A percentile compares a stretch with the other conserved stretches of the same genome.
phyloP scores from a whole-genome alignment of 768 basidiomycete species.

The Suillus subalutaceus region DNA sequence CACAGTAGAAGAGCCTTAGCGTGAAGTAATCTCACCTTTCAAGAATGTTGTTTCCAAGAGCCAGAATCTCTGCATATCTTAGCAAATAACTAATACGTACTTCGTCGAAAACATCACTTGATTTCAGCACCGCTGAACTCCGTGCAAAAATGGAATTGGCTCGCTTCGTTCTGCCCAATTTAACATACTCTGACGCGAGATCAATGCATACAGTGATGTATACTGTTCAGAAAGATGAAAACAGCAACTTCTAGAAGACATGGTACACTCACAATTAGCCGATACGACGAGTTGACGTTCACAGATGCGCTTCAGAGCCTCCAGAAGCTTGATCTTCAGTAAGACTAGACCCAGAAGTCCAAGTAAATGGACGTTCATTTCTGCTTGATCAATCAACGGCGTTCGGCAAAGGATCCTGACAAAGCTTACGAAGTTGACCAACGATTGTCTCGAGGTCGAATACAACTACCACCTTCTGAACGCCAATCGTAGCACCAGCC shows the following conservation, averaged over 20 bases:
- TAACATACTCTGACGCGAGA: slow-evolving; percentile 79
- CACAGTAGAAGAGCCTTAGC: slow-evolving; percentile 3
- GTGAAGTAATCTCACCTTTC: slow-evolving; percentile 50
- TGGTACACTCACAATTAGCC: slow-evolving; percentile 47
- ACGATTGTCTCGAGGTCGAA: slow-evolving; percentile 40
- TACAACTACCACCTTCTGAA: slow-evolving; percentile 5
- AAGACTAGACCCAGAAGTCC: slow-evolving; percentile 70
- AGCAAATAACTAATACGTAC: slow-evolving; percentile 58
- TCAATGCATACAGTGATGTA: slow-evolving; percentile 67
- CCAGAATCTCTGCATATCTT: slow-evolving; percentile 67
- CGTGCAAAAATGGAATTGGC: slow-evolving; percentile 70
- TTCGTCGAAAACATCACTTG: slow-evolving; percentile 51
- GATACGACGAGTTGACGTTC: slow-evolving; percentile 46
- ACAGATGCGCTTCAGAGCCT: slow-evolving; percentile 62
- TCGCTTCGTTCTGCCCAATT: slow-evolving; percentile 72
- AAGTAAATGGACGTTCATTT: slow-evolving; percentile 60
- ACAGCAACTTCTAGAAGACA: slow-evolving; percentile 3
- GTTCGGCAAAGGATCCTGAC: not conserved
- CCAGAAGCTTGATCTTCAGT: slow-evolving; percentile 67
- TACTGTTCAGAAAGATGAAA: slow-evolving; percentile 37
- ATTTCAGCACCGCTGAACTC: slow-evolving; percentile 48
- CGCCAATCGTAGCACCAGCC: not conserved
- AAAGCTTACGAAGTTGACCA: slow-evolving; percentile 55
- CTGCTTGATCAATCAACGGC: slow-evolving; percentile 33
- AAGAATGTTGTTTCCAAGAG: slow-evolving; percentile 56